Evolutionary conservation across 805 yeast genomes (phyloP).

Genomic region (Saccharomycopsis capsularis): DNA sequence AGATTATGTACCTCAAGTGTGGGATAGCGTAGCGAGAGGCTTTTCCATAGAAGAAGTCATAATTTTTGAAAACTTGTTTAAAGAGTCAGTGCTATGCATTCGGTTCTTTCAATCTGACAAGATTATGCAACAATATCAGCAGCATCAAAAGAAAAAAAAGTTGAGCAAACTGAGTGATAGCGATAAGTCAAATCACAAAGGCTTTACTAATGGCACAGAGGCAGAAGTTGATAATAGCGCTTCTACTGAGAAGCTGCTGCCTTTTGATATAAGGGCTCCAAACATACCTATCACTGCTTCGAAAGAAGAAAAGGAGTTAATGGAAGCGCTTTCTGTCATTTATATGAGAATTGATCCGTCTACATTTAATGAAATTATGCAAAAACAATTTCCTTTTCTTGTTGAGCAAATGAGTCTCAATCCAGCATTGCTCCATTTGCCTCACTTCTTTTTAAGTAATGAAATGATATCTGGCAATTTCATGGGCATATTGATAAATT

Average conservation of each 20-base stretch:
- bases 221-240: constrained; percentile 18
- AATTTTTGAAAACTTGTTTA: constrained; percentile 67
- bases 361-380: constrained; percentile 87
- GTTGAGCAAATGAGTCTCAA: constrained; percentile 75
- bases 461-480: constrained; percentile 93
- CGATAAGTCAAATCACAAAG: not conserved
- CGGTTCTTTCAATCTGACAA: constrained; percentile 55
- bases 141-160: constrained; percentile 23
- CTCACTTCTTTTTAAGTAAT: constrained; percentile 89
- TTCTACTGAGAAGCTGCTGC: constrained; percentile 27
- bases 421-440: constrained; percentile 82
- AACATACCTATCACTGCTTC: constrained; percentile 79
- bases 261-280: constrained; percentile 71
- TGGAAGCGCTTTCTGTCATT: constrained; percentile 91
- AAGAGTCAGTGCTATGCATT: constrained; percentile 79
- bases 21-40: constrained; percentile 84
- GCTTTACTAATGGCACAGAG: no score
- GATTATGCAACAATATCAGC: constrained; percentile 22
- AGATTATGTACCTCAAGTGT: constrained; percentile 46
- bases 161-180: constrained; percentile 21
- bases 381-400: constrained; percentile 51
- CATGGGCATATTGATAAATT: constrained; percentile 73
- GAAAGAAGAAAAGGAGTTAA: constrained; percentile 87
- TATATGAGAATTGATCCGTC: constrained; percentile 94
- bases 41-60: constrained; percentile 76